Conservation (phyloP, 2,329 filamentous ascomycete genomes). For the Exophiala calicioides region DNA sequence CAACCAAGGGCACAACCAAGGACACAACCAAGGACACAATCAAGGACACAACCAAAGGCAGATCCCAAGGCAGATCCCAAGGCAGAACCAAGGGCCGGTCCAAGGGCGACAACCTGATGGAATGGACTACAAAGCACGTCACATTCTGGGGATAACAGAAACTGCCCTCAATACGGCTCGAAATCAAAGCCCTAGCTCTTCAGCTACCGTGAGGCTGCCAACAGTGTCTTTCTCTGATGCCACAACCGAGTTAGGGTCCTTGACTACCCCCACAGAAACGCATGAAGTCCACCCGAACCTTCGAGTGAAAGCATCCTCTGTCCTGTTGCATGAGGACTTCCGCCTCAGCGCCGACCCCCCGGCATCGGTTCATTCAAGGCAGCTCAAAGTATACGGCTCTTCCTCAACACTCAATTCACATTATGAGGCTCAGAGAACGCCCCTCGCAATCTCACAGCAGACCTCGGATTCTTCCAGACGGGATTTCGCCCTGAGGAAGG, state of each 20-base stretch:
- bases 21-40: no score
- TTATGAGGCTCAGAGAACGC: slow-evolving; percentile 47
- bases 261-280: slow-evolving; percentile 13
- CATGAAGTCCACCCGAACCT: slow-evolving; percentile 8
- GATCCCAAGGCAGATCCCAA: no score
- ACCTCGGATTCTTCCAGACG: slow-evolving; percentile 46
- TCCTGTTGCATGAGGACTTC: slow-evolving; percentile 26
- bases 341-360: slow-evolving; percentile 9
- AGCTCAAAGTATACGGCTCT: slow-evolving; percentile 34
- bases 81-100: no score
- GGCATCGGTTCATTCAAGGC: slow-evolving; percentile 4
- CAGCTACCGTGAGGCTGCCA: slow-evolving; percentile 21
- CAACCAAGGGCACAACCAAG: no score
- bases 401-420: slow-evolving; percentile 50
- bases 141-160: slow-evolving; percentile 30
- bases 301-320: slow-evolving; percentile 26
- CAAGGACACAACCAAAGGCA: no score
- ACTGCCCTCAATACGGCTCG: slow-evolving; percentile 24
- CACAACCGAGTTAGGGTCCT: slow-evolving; percentile 29
- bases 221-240: slow-evolving; percentile 29
- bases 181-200: slow-evolving; percentile 30
- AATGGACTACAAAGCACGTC: slow-evolving; percentile 26
- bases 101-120: slow-evolving; percentile 17
- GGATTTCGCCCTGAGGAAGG: slow-evolving; percentile 42
- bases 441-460: slow-evolving; percentile 44